Evolutionary conservation across 768 basidiomycete genomes (phyloP).

Genomic region (Pseudohyphozyma bogoriensis): DNA sequence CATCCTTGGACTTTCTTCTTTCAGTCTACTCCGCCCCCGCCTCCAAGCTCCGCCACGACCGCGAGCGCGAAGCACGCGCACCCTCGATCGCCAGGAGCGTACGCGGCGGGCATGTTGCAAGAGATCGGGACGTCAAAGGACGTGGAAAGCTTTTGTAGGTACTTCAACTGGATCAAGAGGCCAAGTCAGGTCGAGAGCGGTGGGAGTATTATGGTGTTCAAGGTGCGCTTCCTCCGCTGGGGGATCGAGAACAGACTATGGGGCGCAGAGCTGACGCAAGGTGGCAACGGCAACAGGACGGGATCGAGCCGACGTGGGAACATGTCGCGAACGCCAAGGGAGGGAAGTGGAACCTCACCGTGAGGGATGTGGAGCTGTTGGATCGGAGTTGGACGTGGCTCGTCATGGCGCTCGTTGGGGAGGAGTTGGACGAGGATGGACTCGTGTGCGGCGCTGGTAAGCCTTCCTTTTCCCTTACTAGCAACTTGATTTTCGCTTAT

Average conservation of each 20-base stretch:
- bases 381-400: constrained; percentile 86
- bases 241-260: too few species aligned
- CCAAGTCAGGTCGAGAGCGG: not conserved
- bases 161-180: not conserved
- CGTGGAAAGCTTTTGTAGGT: not conserved
- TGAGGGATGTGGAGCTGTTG: constrained; percentile 66
- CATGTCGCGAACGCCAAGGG: constrained; percentile 79
- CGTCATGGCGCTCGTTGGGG: constrained; percentile 80
- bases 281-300: constrained; percentile 46
- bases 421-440: constrained; percentile 57
- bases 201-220: not conserved
- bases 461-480: not conserved
- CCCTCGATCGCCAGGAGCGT: not conserved
- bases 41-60: not conserved
- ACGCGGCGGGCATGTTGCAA: not conserved
- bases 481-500: not conserved
- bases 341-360: constrained; percentile 93
- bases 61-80: too few species aligned
- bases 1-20: not conserved
- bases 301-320: constrained; percentile 37
- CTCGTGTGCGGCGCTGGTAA: constrained; percentile 52
- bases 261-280: too few species aligned
- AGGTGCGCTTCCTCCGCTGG: not conserved
- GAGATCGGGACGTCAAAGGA: not conserved
- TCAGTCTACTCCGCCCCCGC: not conserved